Evolutionary conservation across 257 asterid species (phyloP).

Genomic region (Jaltomata sinuosa): DNA sequence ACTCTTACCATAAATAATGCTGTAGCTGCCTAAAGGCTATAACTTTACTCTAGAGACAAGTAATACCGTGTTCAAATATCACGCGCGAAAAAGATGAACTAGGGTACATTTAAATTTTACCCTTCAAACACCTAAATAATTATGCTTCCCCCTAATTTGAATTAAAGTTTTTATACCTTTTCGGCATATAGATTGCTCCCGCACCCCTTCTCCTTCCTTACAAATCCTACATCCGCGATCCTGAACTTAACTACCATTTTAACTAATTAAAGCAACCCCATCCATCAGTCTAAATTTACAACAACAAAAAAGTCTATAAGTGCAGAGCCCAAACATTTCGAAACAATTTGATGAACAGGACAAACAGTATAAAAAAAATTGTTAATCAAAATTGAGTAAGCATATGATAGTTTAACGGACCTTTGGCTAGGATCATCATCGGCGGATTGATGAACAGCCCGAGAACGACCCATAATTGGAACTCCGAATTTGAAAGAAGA

Average conservation of each 20-base stretch:
- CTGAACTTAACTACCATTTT: background rate
- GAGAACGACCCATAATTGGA: conserved; percentile 37
- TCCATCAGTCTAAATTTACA: too few species aligned
- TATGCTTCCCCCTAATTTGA: background rate
- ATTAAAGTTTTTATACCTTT: background rate
- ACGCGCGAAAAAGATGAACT: background rate
- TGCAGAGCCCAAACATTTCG: background rate
- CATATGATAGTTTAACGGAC: background rate
- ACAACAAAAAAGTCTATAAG: too few species aligned
- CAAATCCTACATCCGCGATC: background rate
- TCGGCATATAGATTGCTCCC: background rate
- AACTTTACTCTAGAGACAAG: background rate
- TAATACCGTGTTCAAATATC: background rate
- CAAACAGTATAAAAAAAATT: background rate
- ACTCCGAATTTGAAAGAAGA: background rate
- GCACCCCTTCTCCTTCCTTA: background rate
- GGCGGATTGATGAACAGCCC: conserved; percentile 24
- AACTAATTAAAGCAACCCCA: background rate
- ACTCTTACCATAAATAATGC: background rate
- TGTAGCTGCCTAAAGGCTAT: too few species aligned
- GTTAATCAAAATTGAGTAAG: background rate
- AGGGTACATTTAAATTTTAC: background rate
- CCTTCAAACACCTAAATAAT: background rate
- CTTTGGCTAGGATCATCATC: conserved; percentile 35
- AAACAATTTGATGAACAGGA: background rate